Evolutionary conservation across 2,329 filamentous ascomycete genomes (phyloP).

Genomic region (Volutella citrinella): DNA sequence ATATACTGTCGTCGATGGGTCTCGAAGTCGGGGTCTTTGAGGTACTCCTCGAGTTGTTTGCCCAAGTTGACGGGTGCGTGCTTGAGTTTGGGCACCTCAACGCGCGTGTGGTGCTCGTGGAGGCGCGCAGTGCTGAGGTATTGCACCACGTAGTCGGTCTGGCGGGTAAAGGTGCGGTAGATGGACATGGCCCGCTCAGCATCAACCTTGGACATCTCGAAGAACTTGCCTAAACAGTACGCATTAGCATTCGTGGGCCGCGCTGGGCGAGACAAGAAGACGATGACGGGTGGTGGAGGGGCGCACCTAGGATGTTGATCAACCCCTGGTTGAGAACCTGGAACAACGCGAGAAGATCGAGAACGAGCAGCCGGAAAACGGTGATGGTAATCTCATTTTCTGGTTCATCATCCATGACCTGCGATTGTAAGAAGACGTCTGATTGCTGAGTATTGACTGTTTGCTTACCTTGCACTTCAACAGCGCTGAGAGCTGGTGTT

Average conservation of each 20-base stretch:
- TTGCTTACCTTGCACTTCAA: conserved; percentile 80
- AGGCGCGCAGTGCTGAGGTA: conserved; percentile 85
- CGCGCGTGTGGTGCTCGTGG: conserved; percentile 85
- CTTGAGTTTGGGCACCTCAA: conserved; percentile 95
- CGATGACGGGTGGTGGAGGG: conserved; percentile 5
- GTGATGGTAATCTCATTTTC: conserved; percentile 97
- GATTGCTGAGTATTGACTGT: no score
- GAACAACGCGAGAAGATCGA: conserved; percentile 87
- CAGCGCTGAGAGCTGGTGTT: conserved; percentile 80
- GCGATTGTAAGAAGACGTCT: no score
- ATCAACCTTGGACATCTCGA: conserved; percentile 94
- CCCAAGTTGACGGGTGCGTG: conserved; percentile 92
- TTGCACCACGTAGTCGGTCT: conserved; percentile 89
- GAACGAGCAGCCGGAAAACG: conserved; percentile 84
- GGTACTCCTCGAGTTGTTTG: conserved; percentile 86
- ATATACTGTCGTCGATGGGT: conserved; percentile 89
- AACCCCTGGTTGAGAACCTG: conserved; percentile 95
- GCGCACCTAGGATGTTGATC: conserved; percentile 88
- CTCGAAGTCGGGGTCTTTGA: conserved; percentile 94
- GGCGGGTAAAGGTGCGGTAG: conserved; percentile 86
- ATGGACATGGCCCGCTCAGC: conserved; percentile 89
- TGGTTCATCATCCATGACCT: conserved; percentile 83
- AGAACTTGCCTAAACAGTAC: conserved; percentile 74
- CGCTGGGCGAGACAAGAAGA: conserved; percentile 9
- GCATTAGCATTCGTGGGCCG: conserved; percentile 15